Percentiles rank a stretch among this genome's conserved stretches.
These are phyloP conservation scores for Phycomyces nitens DNA, from an alignment of 192 early-diverging fungal species.

Conservation along the genomic window DNA sequence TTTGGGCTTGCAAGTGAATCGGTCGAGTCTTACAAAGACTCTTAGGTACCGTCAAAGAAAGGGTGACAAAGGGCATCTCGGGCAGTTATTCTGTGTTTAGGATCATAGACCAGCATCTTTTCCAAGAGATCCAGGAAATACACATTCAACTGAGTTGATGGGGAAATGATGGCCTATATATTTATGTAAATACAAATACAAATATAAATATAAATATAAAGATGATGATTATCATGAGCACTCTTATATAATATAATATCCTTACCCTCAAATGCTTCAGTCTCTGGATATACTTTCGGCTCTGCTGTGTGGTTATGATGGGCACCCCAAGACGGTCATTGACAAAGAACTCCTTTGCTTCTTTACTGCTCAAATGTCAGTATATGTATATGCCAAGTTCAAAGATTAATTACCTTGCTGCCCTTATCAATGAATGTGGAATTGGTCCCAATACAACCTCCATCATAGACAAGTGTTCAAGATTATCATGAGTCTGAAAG, in stretches of 20 bases:
- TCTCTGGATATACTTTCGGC: constrained; percentile 60
- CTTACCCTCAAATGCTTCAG: constrained; percentile 54
- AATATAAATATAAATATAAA: constrained; percentile 1
- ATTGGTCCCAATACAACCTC: constrained; percentile 79
- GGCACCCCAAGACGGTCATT: constrained; percentile 40
- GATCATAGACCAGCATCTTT: constrained; percentile 77
- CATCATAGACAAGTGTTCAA: constrained; percentile 98
- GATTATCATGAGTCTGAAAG: constrained; percentile 97
- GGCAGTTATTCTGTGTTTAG: constrained; percentile 73
- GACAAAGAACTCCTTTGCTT: constrained; percentile 52
- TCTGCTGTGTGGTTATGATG: constrained; percentile 48
- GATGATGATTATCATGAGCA: not conserved
- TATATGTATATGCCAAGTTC: not conserved
- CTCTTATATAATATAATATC: no score
- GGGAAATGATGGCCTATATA: constrained; percentile 44
- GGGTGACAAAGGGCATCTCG: constrained; percentile 79
- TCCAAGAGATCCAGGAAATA: constrained; percentile 69
- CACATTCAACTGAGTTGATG: constrained; percentile 36
- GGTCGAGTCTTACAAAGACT: no score
- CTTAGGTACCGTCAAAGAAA: constrained; percentile 54
- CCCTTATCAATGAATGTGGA: constrained; percentile 60
- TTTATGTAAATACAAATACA: constrained; percentile 4
- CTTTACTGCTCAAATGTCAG: constrained; percentile 23
- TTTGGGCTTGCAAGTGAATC: no score
- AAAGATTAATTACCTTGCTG: constrained; percentile 31